Evolutionary conservation across 1,284 basidiomycete genomes (phyloP).

Genomic region (Pseudozyma sp.): DNA sequence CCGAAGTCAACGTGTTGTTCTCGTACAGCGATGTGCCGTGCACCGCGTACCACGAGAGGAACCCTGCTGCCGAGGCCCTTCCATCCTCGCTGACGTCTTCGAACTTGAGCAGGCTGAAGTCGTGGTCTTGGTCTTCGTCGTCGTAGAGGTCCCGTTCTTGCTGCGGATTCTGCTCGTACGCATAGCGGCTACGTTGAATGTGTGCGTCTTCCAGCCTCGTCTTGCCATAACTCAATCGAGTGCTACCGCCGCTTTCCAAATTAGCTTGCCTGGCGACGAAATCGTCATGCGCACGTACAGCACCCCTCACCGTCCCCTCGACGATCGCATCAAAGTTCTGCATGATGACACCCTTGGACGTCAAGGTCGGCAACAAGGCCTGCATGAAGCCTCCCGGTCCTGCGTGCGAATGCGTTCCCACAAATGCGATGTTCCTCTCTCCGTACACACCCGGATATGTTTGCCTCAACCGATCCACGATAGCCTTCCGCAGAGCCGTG

Average conservation of each 20-base stretch:
- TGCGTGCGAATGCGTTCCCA: conserved; percentile 81
- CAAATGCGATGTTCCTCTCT: conserved; percentile 78
- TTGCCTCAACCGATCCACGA: conserved; percentile 75
- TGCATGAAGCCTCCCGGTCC: conserved; percentile 81
- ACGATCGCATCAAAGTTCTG: conserved; percentile 77
- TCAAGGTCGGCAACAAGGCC: conserved; percentile 81
- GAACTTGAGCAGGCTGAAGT: conserved; percentile 59
- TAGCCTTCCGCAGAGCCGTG: conserved; percentile 78
- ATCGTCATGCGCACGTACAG: conserved; percentile 76
- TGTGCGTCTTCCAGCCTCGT: conserved; percentile 77
- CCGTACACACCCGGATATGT: conserved; percentile 77
- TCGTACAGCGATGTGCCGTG: conserved; percentile 73
- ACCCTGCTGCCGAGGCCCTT: conserved; percentile 31
- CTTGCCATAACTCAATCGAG: conserved; percentile 73
- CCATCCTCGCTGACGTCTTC: conserved; percentile 24
- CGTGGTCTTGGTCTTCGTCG: conserved; percentile 58
- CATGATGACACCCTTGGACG: conserved; percentile 78
- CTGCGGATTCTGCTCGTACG: conserved; percentile 59
- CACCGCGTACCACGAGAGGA: conserved; percentile 77
- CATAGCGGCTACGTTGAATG: conserved; percentile 72
- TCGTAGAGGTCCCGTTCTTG: conserved; percentile 55
- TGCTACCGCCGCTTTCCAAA: conserved; percentile 10
- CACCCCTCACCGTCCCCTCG: conserved; percentile 77
- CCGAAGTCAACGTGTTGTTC: conserved; percentile 62
- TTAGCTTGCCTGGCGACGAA: conserved; percentile 64